Percentiles rank a stretch among this genome's conserved stretches.
These are phyloP conservation scores for Chaetomiaceae sp. DNA, from an alignment of 2,329 filamentous ascomycete genomes.

Conservation along the genomic window DNA sequence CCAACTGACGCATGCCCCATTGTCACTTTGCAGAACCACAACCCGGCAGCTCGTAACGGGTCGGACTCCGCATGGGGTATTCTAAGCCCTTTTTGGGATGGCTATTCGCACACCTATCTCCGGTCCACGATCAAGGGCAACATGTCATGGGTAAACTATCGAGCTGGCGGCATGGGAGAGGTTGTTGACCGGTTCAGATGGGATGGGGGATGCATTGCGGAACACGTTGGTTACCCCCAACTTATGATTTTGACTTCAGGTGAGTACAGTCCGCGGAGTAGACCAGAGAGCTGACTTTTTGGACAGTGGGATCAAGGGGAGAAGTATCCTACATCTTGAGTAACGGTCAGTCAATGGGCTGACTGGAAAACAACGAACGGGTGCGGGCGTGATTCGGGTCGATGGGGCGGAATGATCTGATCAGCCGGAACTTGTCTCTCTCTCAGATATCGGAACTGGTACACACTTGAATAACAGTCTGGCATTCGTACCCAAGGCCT, in stretches of 20 bases:
- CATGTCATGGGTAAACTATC: slow-evolving; percentile 22
- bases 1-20: too few species aligned
- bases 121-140: slow-evolving; percentile 15
- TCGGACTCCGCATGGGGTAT: slow-evolving; percentile 16
- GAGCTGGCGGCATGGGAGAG: slow-evolving; percentile 4
- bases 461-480: too few species aligned
- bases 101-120: slow-evolving; percentile 3
- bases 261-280: too few species aligned
- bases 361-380: too few species aligned
- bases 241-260: too few species aligned
- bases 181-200: slow-evolving; percentile 20
- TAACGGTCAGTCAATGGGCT: too few species aligned
- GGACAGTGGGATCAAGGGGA: slow-evolving; percentile 20
- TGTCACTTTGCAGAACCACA: slow-evolving; percentile 15
- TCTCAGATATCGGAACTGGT: too few species aligned
- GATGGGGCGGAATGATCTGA: too few species aligned
- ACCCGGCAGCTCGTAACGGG: slow-evolving; percentile 16
- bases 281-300: background rate
- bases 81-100: slow-evolving; percentile 14
- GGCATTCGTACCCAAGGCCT: too few species aligned
- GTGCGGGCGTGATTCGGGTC: too few species aligned
- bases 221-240: slow-evolving; percentile 11
- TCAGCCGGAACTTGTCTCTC: too few species aligned
- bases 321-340: slow-evolving; percentile 7
- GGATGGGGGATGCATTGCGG: slow-evolving; percentile 19